Evolutionary conservation across 305 asterid species (phyloP).

Genomic region (Fraxinus sp.): DNA sequence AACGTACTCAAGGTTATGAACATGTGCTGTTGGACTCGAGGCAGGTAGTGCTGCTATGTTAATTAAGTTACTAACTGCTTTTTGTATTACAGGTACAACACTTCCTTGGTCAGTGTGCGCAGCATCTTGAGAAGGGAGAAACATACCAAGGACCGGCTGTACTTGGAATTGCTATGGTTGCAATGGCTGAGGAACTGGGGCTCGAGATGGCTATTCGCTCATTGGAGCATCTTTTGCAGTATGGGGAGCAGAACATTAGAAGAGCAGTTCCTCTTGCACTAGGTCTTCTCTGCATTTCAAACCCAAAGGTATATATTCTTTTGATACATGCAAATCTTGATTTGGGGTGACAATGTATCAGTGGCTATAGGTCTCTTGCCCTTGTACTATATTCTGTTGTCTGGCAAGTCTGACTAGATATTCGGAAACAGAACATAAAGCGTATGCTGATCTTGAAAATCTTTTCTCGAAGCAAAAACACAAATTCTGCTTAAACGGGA

Average conservation of each 20-base stretch:
- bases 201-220: conserved; percentile 96
- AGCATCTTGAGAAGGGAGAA: conserved; percentile 88
- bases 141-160: conserved; percentile 92
- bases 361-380: not conserved
- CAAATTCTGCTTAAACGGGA: not conserved
- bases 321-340: not conserved
- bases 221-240: conserved; percentile 88
- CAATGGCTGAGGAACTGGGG: conserved; percentile 97
- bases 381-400: not conserved
- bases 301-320: conserved; percentile 65
- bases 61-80: conserved; percentile 22
- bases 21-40: conserved; percentile 10
- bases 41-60: not conserved
- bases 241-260: conserved; percentile 89
- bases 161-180: conserved; percentile 97
- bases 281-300: conserved; percentile 92
- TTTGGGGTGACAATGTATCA: not conserved
- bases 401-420: not conserved
- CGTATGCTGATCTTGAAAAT: conserved; percentile 3
- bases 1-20: conserved; percentile 83
- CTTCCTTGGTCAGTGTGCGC: conserved; percentile 89
- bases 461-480: not conserved
- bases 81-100: conserved; percentile 75
- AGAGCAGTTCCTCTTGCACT: conserved; percentile 91
- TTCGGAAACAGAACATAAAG: not conserved